Conservation (phyloP, 371 early-diverging fungal species). For the Circinella minor region DNA sequence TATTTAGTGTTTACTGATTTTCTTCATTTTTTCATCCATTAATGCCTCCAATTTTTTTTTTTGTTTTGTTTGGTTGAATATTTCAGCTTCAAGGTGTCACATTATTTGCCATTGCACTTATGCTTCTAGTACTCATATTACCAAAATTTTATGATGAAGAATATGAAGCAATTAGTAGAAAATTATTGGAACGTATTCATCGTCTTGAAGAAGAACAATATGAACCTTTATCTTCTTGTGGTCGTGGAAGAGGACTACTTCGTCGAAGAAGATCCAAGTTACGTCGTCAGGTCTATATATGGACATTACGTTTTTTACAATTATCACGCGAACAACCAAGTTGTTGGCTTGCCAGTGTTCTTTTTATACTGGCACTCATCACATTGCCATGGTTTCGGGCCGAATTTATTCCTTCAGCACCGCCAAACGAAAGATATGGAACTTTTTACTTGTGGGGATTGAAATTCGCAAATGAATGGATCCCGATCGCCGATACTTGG, state of each 20-base stretch:
- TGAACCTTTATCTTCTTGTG: slow-evolving; percentile 7
- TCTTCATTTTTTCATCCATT: too few species aligned
- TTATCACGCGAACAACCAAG: slow-evolving; percentile 32
- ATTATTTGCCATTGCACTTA: slow-evolving; percentile 25
- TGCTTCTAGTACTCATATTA: slow-evolving; percentile 24
- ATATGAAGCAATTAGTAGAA: slow-evolving; percentile 3
- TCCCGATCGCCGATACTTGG: slow-evolving; percentile 86
- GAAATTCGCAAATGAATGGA: slow-evolving; percentile 63
- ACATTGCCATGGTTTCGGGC: slow-evolving; percentile 58
- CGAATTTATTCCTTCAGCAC: slow-evolving; percentile 56
- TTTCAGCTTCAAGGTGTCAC: slow-evolving; percentile 31
- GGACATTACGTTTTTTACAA: slow-evolving; percentile 25
- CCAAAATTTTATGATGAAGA: slow-evolving; percentile 37
- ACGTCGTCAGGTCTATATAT: slow-evolving; percentile 1
- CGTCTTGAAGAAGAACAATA: slow-evolving; percentile 31
- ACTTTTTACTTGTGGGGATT: slow-evolving; percentile 69
- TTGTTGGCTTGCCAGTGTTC: slow-evolving; percentile 50
- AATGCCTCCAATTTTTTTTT: too few species aligned
- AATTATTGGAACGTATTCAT: slow-evolving; percentile 15
- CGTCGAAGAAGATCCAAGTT: slow-evolving; percentile 1
- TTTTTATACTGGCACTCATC: slow-evolving; percentile 50
- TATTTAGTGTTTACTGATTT: too few species aligned
- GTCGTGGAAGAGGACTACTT: too few species aligned
- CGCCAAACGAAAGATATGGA: slow-evolving; percentile 46
- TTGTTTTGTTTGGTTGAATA: background rate